These are phyloP conservation scores for Aegle marmelos DNA, from an alignment of 345 rosid genomes.

Conservation along the genomic window DNA sequence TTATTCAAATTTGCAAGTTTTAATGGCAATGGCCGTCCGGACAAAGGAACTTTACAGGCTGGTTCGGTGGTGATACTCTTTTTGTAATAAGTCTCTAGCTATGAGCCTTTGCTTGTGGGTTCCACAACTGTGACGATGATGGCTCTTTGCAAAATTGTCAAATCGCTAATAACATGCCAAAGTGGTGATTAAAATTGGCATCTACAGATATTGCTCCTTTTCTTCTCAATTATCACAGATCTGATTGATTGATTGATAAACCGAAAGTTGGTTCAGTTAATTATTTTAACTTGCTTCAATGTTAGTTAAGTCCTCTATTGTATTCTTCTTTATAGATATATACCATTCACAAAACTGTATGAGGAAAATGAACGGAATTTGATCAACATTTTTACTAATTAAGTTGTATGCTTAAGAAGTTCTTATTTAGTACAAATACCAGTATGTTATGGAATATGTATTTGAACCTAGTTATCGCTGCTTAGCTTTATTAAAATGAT, in stretches of 20 bases:
- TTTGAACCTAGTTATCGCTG: neutral
- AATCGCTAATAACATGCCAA: neutral
- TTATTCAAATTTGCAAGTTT: neutral
- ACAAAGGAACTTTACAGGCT: constrained; percentile 15
- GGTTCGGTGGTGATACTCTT: constrained; percentile 1
- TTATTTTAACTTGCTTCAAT: neutral
- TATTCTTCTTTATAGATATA: too few relatives aligned
- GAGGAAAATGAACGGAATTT: too few relatives aligned
- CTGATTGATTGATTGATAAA: neutral
- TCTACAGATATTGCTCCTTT: neutral
- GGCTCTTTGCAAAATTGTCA: neutral
- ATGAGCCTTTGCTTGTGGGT: neutral
- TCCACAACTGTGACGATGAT: neutral
- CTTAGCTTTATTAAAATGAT: neutral
- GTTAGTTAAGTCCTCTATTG: too few relatives aligned
- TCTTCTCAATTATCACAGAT: neutral
- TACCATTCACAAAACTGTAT: too few relatives aligned
- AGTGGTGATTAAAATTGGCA: neutral
- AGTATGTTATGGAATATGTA: too few relatives aligned
- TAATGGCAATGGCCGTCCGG: neutral
- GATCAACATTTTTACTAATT: too few relatives aligned
- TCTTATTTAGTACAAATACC: too few relatives aligned
- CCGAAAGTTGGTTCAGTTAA: neutral
- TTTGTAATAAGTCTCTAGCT: neutral
- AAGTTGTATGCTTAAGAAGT: too few relatives aligned